phyloP scores from a whole-genome alignment of 352 stramenopile genomes.

The Pythium rishiriense region DNA sequence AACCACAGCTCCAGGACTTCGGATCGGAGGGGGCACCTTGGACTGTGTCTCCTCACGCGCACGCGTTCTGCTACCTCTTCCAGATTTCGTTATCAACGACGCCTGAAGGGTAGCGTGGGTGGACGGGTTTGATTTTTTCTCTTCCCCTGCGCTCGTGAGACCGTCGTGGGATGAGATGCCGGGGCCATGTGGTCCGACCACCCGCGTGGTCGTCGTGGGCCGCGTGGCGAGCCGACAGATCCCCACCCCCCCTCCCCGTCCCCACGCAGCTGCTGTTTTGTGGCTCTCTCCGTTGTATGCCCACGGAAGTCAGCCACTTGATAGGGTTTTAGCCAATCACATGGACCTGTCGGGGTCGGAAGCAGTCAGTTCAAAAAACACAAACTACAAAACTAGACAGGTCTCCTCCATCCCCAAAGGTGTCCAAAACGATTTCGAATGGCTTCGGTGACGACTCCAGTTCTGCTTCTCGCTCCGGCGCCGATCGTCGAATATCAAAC shows the following conservation, averaged over 20 bases:
- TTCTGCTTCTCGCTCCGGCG: conserved; percentile 15
- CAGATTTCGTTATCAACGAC: too few species aligned
- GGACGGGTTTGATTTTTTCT: too few species aligned
- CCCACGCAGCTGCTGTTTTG: too few species aligned
- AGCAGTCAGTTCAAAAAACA: conserved; percentile 6
- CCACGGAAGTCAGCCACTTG: not conserved
- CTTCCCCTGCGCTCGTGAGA: too few species aligned
- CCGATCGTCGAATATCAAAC: conserved; percentile 24
- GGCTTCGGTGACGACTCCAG: conserved; percentile 34
- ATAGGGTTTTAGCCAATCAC: conserved; percentile 12
- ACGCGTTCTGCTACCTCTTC: too few species aligned
- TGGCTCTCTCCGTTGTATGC: too few species aligned
- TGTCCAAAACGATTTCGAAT: conserved; percentile 32
- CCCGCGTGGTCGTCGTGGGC: not conserved
- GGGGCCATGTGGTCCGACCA: conserved; percentile 7
- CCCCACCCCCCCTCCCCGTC: too few species aligned
- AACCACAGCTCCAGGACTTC: too few species aligned
- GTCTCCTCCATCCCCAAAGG: conserved; percentile 1
- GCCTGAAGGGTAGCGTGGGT: too few species aligned
- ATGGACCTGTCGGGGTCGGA: not conserved
- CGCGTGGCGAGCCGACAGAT: not conserved
- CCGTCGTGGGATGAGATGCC: too few species aligned
- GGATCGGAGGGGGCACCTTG: too few species aligned
- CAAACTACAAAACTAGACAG: conserved; percentile 16
- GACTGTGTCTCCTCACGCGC: too few species aligned